These are phyloP conservation scores for Fusarium metavorans DNA, from an alignment of 2,329 filamentous ascomycete genomes.

Conservation along the genomic window DNA sequence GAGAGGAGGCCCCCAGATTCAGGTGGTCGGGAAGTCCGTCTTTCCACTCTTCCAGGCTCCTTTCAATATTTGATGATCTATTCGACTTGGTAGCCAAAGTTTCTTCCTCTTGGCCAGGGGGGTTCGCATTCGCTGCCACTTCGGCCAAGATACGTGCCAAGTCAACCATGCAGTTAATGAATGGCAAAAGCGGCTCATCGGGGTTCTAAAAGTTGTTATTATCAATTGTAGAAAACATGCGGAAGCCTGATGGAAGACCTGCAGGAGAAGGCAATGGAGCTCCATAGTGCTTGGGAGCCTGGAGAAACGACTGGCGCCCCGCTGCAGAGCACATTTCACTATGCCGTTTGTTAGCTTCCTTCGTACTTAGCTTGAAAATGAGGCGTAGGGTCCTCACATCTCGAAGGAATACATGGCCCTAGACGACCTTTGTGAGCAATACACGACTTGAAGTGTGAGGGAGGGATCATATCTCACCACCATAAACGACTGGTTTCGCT, in stretches of 20 bases:
- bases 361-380: background rate
- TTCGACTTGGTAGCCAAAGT: background rate
- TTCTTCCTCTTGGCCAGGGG: conserved; percentile 3
- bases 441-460: background rate
- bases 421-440: background rate
- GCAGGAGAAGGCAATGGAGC: conserved; percentile 1
- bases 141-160: conserved; percentile 13
- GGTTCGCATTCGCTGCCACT: conserved; percentile 6
- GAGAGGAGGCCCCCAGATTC: background rate
- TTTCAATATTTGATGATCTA: background rate
- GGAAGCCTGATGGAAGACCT: background rate
- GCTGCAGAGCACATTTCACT: conserved; percentile 23
- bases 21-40: background rate
- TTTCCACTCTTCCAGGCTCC: conserved; percentile 11
- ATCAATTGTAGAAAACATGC: background rate
- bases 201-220: background rate
- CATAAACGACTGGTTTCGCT: conserved; percentile 11
- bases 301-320: conserved; percentile 11
- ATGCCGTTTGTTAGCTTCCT: background rate
- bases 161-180: conserved; percentile 19
- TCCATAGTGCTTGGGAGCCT: conserved; percentile 2
- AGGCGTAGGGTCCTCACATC: background rate
- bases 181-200: background rate
- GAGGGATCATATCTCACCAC: background rate
- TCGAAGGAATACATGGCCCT: conserved; percentile 19